These are phyloP conservation scores for Sporothrix luriei DNA, from an alignment of 2,329 filamentous ascomycete species.

Conservation along the genomic window DNA sequence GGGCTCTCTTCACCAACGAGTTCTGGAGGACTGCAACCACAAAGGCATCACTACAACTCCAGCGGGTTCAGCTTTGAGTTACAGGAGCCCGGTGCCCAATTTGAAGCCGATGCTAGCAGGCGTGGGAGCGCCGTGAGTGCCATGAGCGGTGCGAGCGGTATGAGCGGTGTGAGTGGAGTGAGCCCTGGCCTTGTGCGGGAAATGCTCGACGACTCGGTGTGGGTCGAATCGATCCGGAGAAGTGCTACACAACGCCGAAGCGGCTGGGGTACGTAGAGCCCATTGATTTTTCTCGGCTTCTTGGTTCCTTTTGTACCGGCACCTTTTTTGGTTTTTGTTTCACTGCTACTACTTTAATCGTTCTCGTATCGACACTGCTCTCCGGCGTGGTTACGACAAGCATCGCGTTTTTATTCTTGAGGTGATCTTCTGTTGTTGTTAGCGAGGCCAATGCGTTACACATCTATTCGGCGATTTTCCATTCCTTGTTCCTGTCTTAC, in stretches of 20 bases:
- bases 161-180: conserved; percentile 11
- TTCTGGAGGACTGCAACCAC: conserved; percentile 35
- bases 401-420: too few relatives aligned
- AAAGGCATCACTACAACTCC: conserved; percentile 48
- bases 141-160: background rate
- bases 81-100: conserved; percentile 48
- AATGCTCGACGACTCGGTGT: conserved; percentile 84
- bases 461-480: too few relatives aligned
- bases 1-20: conserved; percentile 39
- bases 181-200: conserved; percentile 78
- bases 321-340: background rate
- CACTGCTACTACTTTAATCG: background rate
- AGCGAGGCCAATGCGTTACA: too few relatives aligned
- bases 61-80: conserved; percentile 64
- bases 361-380: too few relatives aligned
- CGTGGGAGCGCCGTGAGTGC: conserved; percentile 63
- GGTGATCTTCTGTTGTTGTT: too few relatives aligned
- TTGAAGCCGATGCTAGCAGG: conserved; percentile 51
- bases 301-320: background rate
- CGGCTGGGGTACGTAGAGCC: conserved; percentile 33
- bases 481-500: background rate
- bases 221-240: conserved; percentile 88
- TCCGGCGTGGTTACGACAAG: too few relatives aligned
- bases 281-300: too few relatives aligned
- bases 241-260: conserved; percentile 70